phyloP scores from a whole-genome alignment of 2,329 filamentous ascomycete genomes.

The Triangularia verruculosa region DNA sequence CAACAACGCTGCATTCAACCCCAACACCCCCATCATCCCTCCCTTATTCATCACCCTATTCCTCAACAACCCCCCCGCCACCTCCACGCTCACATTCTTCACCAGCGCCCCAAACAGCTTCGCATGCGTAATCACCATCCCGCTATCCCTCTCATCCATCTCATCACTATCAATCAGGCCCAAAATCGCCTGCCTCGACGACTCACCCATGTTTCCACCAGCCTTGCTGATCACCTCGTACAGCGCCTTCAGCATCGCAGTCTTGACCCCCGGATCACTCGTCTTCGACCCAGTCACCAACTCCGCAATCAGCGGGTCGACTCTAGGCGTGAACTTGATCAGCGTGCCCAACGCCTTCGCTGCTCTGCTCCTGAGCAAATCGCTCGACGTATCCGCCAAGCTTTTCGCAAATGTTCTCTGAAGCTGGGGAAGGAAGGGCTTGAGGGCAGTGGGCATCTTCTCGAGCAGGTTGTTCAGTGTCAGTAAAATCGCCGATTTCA shows the following conservation, averaged over 20 bases:
- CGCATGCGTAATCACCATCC: constrained; percentile 85
- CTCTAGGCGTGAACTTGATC: constrained; percentile 91
- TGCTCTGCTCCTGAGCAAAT: constrained; percentile 79
- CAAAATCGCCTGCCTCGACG: constrained; percentile 81
- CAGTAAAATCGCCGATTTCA: constrained; percentile 90
- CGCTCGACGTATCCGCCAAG: constrained; percentile 87
- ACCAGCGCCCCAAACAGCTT: constrained; percentile 86
- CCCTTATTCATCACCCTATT: constrained; percentile 75
- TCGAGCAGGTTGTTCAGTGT: constrained; percentile 93
- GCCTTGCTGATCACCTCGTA: constrained; percentile 97
- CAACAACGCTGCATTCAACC: constrained; percentile 82
- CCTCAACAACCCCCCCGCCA: constrained; percentile 57
- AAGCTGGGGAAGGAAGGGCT: constrained; percentile 94
- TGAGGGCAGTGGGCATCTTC: constrained; percentile 93
- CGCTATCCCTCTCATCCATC: constrained; percentile 67
- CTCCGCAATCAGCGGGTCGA: constrained; percentile 90
- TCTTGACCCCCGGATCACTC: constrained; percentile 78
- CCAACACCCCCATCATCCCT: constrained; percentile 75
- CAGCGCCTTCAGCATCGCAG: constrained; percentile 93
- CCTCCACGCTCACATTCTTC: constrained; percentile 75
- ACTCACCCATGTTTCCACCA: constrained; percentile 89
- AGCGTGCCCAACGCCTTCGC: constrained; percentile 92
- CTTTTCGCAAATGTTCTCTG: constrained; percentile 97
- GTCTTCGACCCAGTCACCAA: constrained; percentile 96
- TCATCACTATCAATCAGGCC: constrained; percentile 79